Evolutionary conservation across 2,329 filamentous ascomycete genomes (phyloP).

Genomic region (Lecanicillium sp.): DNA sequence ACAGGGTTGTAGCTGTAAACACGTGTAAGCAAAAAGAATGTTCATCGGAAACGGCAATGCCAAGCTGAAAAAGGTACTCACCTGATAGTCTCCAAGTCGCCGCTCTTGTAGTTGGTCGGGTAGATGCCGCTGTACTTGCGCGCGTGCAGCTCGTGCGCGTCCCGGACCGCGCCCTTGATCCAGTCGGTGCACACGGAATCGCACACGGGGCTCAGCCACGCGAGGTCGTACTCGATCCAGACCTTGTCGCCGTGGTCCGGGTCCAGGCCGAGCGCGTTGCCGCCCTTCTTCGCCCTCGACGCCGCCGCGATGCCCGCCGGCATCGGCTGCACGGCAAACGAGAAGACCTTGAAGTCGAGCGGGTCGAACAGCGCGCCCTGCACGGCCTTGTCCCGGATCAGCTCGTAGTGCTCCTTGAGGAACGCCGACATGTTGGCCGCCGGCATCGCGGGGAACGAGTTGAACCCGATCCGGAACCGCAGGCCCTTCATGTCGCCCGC

Average conservation of each 20-base stretch:
- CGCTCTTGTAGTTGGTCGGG: conserved; percentile 19
- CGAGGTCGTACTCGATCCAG: conserved; percentile 27
- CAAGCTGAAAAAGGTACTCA: neutral
- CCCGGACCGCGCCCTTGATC: conserved; percentile 11
- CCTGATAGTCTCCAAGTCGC: conserved; percentile 17
- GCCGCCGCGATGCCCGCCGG: conserved; percentile 15
- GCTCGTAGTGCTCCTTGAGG: conserved; percentile 16
- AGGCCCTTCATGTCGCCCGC: conserved; percentile 17
- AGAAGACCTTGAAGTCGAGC: conserved; percentile 14
- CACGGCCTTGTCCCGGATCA: neutral
- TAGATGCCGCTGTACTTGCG: conserved; percentile 16
- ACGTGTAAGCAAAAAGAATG: neutral
- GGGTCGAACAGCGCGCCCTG: conserved; percentile 4
- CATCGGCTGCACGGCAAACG: conserved; percentile 19
- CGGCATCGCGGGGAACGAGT: conserved; percentile 22
- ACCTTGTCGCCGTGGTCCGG: conserved; percentile 22
- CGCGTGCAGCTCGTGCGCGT: conserved; percentile 15
- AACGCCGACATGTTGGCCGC: conserved; percentile 17
- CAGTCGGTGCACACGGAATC: conserved; percentile 17
- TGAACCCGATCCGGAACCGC: conserved; percentile 17
- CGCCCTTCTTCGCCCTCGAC: conserved; percentile 12
- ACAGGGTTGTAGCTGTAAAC: conserved; percentile 19
- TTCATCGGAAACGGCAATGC: neutral
- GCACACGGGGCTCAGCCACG: conserved; percentile 20
- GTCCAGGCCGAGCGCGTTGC: conserved; percentile 23